Evolutionary conservation across 257 asterid species (phyloP), one percentile per base, ranked within the genome.

Genomic region (Nicotiana undulata): DNA sequence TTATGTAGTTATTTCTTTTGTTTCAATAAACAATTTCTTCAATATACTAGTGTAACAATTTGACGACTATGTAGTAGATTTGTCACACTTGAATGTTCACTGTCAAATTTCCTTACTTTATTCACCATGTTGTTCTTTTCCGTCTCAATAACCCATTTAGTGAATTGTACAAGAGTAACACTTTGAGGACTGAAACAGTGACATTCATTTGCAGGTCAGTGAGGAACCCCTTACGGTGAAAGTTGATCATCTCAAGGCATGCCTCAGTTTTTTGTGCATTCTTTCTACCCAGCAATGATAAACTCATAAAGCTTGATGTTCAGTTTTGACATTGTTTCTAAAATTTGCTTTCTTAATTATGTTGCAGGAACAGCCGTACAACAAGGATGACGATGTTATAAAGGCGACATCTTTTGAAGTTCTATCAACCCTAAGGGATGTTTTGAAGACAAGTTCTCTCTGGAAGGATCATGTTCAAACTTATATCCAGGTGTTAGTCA

Each of bases 401-500:
- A 96, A 96, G 89, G 98, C 99, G 64, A 96, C 98, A 61, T 90
- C 94, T 37, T 92, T 90, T 92, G 99, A 93, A 89, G 98, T 96
- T 80, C 93, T 96, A 87, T 91, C 98, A 82, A 94, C 98, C 76
- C 85, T 96, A 85, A 89, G 98, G 85, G 98, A 94, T 85, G 96
- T 94, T 84, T 67, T 96, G 87, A 96, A 93, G 88, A 88, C 97
- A 70, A 96, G 97, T 84, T 91, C 98, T 1, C 93, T 96, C 37
- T 96, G 99, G 99, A 87, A 96, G 77, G 99, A 96, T 88, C 98
- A 96, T 46, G 98, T 95, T 77, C 98, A 94, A 77, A 94, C 99
- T 61, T 96, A 96, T 83, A 96, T 92, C 82, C 97, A 93, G 93
- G 99, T 93, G 37, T 86, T 83, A 24, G 44, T 74, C 72, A 77